Conservation (phyloP, 305 asterid species). For the Andrographis paniculata region DNA sequence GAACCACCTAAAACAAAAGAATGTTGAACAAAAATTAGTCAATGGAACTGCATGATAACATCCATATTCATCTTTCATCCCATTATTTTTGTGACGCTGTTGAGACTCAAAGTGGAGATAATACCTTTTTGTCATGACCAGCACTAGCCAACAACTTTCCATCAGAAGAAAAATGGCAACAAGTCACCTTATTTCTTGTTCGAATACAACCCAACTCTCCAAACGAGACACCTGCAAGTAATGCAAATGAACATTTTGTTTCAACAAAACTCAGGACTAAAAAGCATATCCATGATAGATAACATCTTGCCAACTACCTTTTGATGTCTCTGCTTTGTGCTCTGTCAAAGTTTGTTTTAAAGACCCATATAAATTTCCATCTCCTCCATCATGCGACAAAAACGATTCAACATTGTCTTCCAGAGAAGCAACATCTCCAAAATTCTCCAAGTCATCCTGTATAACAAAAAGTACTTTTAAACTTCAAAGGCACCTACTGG, state of each 20-base stretch:
- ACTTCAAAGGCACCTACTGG: too few species aligned
- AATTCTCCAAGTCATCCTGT: conserved; percentile 80
- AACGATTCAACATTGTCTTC: conserved; percentile 33
- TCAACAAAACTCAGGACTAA: neutral
- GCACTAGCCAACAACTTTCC: conserved; percentile 85
- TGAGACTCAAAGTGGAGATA: neutral
- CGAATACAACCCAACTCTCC: conserved; percentile 72
- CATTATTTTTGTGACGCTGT: neutral
- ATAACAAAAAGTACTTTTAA: conserved; percentile 18
- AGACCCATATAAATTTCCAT: conserved; percentile 60
- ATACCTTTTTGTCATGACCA: conserved; percentile 53
- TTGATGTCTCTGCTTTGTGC: conserved; percentile 67
- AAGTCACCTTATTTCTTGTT: conserved; percentile 67
- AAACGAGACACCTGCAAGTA: conserved; percentile 63
- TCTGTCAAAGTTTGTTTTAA: conserved; percentile 56
- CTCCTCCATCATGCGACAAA: conserved; percentile 44
- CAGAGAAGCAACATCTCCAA: conserved; percentile 63
- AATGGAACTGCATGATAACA: neutral
- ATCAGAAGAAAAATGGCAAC: conserved; percentile 85
- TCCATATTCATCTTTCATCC: too few species aligned
- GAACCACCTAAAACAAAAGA: conserved; percentile 46
- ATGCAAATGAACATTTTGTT: neutral
- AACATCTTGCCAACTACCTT: conserved; percentile 31
- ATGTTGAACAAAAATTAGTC: neutral
- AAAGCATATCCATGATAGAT: conserved; percentile 10